Base-by-base conservation (phyloP, 2,329 filamentous ascomycete species). In the Elsinoe australis region DNA sequence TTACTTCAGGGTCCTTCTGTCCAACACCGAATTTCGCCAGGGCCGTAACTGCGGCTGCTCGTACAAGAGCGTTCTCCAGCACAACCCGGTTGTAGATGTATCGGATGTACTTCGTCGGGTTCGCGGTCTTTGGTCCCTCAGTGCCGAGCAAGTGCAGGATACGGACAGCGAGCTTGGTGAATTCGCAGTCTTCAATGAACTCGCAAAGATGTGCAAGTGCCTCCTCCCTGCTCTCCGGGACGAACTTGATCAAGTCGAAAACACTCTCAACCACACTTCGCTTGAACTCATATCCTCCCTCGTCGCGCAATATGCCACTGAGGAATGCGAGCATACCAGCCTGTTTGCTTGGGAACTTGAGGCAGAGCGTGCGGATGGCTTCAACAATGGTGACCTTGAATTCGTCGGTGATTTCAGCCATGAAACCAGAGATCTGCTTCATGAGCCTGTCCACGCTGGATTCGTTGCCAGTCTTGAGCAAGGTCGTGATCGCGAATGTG, bases 311-410 rank as follows among this genome's bases (percentile, higher is more conserved):
- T 51, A 96, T 95, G n/a, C 89, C 87, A 61, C 90, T 95, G 39
- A 98, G 78, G 79, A 98, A 98, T 44, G 87, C 81, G 46, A 98
- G 81, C 89, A 98, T 96, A 53, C 88, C 89, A 38, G 90, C 90
- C 70, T 98, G 92, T 72, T 98, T 98, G 71, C 80, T 89, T 26
- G 92, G 92, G 71, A 98, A 98, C 71, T 98, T 98, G 58, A 98
- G 74, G 65, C 90, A 96, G 32, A 98, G 72, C 3, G 92, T 96
- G 52, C 92, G 85, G 62, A 98, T 95, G 33, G 92, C 92, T 67
- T 98, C 92, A 34, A 98, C 90, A 60, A 98, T 95, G n/a, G 92
- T 98, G 57, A 98, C 95, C 75, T 96, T 98, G 76, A 98, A 98
- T 67, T 98, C 92, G 63, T 98, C 92, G 5, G 90, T 95, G 56